Evolutionary conservation across 495 filamentous ascomycete genomes (phyloP).

Genomic region (Neurospora tetraspora): DNA sequence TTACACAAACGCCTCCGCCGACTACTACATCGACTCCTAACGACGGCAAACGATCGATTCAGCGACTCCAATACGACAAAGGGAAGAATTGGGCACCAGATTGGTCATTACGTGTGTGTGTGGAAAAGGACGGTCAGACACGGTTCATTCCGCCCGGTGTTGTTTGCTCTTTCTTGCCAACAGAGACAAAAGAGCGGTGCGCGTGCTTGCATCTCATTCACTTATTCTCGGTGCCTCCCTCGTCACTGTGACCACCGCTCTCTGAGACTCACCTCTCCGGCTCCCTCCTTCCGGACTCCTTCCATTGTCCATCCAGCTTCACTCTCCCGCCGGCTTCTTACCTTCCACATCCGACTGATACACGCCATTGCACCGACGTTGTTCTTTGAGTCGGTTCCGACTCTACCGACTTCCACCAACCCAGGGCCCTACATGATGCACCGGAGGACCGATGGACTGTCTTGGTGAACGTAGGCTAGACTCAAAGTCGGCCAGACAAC

Average conservation of each 20-base stretch:
- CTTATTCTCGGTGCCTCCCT: neutral
- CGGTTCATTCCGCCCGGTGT: neutral
- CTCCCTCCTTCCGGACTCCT: neutral
- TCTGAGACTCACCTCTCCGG: neutral
- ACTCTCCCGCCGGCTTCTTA: neutral
- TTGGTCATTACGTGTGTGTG: neutral
- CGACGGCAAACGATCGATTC: neutral
- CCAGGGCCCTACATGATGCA: constrained; percentile 5
- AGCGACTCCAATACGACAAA: neutral
- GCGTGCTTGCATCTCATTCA: neutral
- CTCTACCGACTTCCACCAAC: neutral
- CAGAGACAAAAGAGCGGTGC: neutral
- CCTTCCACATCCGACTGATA: neutral
- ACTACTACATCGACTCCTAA: neutral
- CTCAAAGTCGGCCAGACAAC: constrained; percentile 7
- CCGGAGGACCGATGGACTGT: constrained; percentile 5
- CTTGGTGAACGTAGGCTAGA: constrained; percentile 9
- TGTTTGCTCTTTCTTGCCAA: neutral
- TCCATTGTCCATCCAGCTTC: neutral
- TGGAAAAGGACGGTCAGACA: neutral
- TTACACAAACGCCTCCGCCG: neutral
- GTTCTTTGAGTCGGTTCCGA: neutral
- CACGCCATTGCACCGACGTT: neutral
- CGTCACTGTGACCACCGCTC: neutral
- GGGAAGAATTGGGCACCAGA: neutral